Conservation (phyloP, 768 basidiomycete genomes). For the Rhizopogon vinicolor region DNA sequence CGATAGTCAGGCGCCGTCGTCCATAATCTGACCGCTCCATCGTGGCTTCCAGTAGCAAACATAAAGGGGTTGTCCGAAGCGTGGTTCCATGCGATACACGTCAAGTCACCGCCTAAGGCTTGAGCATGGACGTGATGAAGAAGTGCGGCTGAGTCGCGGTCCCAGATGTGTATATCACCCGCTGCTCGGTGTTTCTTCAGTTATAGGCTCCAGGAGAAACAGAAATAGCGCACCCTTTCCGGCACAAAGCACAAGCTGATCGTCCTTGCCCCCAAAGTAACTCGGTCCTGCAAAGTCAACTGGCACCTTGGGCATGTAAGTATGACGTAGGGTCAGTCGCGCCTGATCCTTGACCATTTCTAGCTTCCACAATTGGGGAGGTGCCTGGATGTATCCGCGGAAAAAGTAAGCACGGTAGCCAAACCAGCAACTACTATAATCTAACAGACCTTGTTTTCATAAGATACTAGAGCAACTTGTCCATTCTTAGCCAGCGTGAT, state of each 20-base stretch:
- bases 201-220: neutral
- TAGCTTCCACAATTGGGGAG: constrained; percentile 67
- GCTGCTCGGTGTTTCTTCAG: constrained; percentile 30
- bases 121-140: constrained; percentile 62
- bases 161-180: constrained; percentile 79
- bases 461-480: constrained; percentile 62
- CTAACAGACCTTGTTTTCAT: constrained; percentile 60
- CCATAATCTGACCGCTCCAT: constrained; percentile 69
- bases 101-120: constrained; percentile 53
- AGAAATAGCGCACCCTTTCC: constrained; percentile 48
- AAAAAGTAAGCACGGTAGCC: neutral
- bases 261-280: constrained; percentile 70
- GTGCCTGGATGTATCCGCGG: constrained; percentile 35
- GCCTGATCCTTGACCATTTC: constrained; percentile 49
- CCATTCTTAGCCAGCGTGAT: constrained; percentile 61
- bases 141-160: constrained; percentile 64
- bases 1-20: constrained; percentile 27
- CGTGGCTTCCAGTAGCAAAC: constrained; percentile 68
- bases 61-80: constrained; percentile 57
- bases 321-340: constrained; percentile 46
- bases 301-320: constrained; percentile 62
- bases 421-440: neutral
- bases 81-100: constrained; percentile 72
- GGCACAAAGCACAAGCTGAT: constrained; percentile 70
- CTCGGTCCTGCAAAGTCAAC: constrained; percentile 73